A percentile compares a stretch with the other conserved stretches of the same genome.
Evolutionary conservation across 192 early-diverging fungal species (phyloP).

Genomic region (Backusella circina): DNA sequence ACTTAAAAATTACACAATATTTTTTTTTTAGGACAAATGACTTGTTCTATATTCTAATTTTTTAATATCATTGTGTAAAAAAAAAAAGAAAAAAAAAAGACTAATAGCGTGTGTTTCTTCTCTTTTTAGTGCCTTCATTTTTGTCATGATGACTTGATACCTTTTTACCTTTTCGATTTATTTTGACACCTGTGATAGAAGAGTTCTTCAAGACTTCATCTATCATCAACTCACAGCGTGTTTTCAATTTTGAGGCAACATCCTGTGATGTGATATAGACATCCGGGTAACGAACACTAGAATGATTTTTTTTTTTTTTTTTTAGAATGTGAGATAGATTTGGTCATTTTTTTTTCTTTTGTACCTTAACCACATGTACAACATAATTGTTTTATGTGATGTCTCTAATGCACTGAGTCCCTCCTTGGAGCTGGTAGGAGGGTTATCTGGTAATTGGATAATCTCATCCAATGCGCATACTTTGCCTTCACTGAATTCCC

Average conservation of each 20-base stretch:
- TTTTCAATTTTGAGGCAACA: slow-evolving; percentile 46
- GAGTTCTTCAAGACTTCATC: slow-evolving; percentile 23
- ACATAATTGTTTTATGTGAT: slow-evolving; percentile 71
- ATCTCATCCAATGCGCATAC: slow-evolving; percentile 48
- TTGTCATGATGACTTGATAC: background rate
- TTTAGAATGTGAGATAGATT: background rate
- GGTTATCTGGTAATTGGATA: slow-evolving; percentile 41
- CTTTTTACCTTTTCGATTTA: background rate
- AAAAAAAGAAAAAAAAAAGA: too few relatives aligned
- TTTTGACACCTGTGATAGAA: background rate
- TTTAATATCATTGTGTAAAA: background rate
- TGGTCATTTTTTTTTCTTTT: background rate
- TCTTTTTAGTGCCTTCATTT: background rate
- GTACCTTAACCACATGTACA: slow-evolving; percentile 88
- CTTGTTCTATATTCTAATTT: background rate
- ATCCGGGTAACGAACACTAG: slow-evolving; percentile 59
- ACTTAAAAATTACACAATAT: background rate
- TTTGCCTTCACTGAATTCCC: slow-evolving; percentile 24
- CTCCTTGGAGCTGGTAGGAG: slow-evolving; percentile 28
- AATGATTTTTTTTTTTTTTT: background rate
- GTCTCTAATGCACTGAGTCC: slow-evolving; percentile 57
- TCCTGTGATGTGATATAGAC: slow-evolving; percentile 49
- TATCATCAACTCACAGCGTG: slow-evolving; percentile 27
- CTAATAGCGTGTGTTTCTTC: background rate
- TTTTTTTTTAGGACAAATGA: background rate